Percentiles rank a stretch among this genome's conserved stretches.
phyloP scores from a whole-genome alignment of 768 basidiomycete species.

The Suillus occidentalis region DNA sequence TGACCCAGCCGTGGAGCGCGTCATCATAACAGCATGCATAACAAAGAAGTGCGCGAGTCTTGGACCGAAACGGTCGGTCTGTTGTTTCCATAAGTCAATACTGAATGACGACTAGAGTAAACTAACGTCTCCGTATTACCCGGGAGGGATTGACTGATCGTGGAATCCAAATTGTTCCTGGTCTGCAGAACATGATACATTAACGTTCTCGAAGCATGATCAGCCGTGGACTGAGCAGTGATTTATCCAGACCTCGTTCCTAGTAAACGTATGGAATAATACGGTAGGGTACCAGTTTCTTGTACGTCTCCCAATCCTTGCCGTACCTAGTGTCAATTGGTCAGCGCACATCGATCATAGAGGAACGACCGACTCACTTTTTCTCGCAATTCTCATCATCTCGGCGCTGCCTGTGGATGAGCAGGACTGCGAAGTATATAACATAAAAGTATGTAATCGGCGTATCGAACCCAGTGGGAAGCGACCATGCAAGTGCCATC shows the following conservation, averaged over 20 bases:
- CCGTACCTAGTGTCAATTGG: slow-evolving; percentile 66
- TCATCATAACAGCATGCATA: too few species aligned
- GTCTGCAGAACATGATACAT: not conserved
- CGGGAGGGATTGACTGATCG: not conserved
- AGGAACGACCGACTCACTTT: slow-evolving; percentile 59
- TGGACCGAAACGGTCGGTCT: not conserved
- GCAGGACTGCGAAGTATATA: slow-evolving; percentile 82
- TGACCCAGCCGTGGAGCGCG: not conserved
- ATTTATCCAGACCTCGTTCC: slow-evolving; percentile 1
- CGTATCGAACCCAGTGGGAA: slow-evolving; percentile 88
- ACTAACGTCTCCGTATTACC: not conserved
- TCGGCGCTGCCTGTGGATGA: slow-evolving; percentile 85
- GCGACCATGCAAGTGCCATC: slow-evolving; percentile 91
- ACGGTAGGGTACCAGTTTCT: slow-evolving; percentile 77
- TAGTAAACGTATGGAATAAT: slow-evolving; percentile 86
- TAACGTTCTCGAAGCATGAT: not conserved
- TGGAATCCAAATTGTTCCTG: not conserved
- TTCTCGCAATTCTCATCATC: slow-evolving; percentile 91
- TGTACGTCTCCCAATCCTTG: slow-evolving; percentile 91
- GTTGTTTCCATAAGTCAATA: not conserved
- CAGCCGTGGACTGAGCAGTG: not conserved
- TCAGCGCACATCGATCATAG: slow-evolving; percentile 1
- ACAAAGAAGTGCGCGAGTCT: too few species aligned
- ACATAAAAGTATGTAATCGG: slow-evolving; percentile 97
- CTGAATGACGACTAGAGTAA: not conserved